Conservation (phyloP, 192 early-diverging fungal species). For the Rhizophlyctis rosea region DNA sequence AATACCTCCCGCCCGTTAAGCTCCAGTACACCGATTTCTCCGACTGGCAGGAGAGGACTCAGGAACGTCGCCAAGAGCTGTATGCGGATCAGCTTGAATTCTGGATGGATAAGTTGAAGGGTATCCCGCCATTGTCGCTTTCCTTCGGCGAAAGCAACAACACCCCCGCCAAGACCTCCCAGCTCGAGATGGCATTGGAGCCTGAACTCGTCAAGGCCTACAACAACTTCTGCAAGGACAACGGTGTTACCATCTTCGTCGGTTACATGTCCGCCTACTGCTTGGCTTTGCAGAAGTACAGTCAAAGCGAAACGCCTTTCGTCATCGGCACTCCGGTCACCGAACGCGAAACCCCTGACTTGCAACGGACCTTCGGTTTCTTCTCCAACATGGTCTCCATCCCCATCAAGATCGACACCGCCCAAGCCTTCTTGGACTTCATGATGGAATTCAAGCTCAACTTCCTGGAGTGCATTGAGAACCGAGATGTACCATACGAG, state of each 20-base stretch:
- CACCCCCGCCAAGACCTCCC: constrained; percentile 1
- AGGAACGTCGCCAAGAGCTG: background rate
- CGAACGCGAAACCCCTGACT: background rate
- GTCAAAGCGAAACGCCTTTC: background rate
- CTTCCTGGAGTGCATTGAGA: background rate
- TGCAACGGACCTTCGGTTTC: background rate
- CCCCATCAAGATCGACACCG: background rate
- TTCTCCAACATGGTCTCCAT: constrained; percentile 5
- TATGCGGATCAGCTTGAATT: constrained; percentile 9
- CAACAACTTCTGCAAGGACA: background rate
- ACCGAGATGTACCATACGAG: constrained; percentile 15
- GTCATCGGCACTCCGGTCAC: constrained; percentile 2
- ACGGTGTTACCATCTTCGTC: constrained; percentile 1
- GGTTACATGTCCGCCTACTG: constrained; percentile 1
- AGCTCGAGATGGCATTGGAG: background rate
- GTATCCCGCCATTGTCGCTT: background rate
- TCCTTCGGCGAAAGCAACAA: no score
- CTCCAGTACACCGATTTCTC: constrained; percentile 18
- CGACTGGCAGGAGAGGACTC: constrained; percentile 7
- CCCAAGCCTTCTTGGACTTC: background rate
- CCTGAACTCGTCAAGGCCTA: background rate
- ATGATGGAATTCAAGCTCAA: background rate
- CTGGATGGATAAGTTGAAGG: constrained; percentile 8
- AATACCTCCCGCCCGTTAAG: constrained; percentile 3
- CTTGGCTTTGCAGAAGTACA: background rate